Conservation (phyloP, 169 alveolate species). For the Perkinsus olseni region DNA sequence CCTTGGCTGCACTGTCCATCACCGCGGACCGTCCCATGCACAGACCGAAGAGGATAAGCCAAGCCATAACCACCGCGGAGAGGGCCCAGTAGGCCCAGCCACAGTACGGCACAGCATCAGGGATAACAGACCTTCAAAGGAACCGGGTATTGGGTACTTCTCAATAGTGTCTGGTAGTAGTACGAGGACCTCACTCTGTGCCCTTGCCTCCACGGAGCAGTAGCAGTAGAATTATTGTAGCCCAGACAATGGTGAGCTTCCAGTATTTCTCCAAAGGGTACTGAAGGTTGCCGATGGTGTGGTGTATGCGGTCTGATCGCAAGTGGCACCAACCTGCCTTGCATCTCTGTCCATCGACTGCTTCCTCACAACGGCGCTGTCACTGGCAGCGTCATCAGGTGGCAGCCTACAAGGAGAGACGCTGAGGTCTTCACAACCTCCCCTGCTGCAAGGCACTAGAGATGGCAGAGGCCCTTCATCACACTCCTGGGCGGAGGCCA, state of each 20-base stretch:
- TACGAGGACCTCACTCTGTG: neutral
- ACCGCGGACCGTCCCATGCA: neutral
- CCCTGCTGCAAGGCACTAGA: no score
- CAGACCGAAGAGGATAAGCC: neutral
- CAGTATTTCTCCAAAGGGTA: neutral
- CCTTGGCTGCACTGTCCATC: neutral
- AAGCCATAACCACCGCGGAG: neutral
- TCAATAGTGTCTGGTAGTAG: neutral
- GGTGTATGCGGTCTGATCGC: no score
- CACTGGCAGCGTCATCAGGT: no score
- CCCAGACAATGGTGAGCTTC: neutral
- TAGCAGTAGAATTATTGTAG: neutral
- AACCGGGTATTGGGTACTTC: neutral
- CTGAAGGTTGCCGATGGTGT: neutral
- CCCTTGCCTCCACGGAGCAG: constrained; percentile 8
- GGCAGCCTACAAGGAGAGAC: no score
- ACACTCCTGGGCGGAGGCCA: no score
- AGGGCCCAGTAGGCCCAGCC: constrained; percentile 3
- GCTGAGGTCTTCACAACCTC: no score
- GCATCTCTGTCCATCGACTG: neutral
- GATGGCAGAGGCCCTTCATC: no score
- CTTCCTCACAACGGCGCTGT: no score
- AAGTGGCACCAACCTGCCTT: neutral
- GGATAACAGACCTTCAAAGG: neutral
- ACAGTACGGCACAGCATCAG: constrained; percentile 2